Conservation (phyloP, 2,329 filamentous ascomycete species). For the Colletotrichum spaethianum region DNA sequence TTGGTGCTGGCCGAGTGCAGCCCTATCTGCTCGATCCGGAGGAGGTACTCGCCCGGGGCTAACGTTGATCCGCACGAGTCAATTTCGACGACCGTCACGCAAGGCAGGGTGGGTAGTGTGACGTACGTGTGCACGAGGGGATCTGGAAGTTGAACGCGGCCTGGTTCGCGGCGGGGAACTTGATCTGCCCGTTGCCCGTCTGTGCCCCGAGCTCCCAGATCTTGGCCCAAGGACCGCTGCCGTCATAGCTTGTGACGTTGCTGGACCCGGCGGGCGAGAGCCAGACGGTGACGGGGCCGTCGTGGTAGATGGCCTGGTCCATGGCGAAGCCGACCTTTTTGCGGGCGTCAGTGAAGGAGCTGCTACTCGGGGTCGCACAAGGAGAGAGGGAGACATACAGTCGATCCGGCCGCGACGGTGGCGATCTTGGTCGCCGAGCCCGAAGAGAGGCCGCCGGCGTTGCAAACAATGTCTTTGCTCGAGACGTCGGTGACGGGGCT, state of each 20-base stretch:
- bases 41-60: constrained; percentile 49
- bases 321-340: constrained; percentile 24
- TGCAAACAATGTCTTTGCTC: constrained; percentile 61
- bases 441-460: constrained; percentile 52
- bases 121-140: constrained; percentile 38
- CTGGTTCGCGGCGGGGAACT: constrained; percentile 35
- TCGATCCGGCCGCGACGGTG: constrained; percentile 36
- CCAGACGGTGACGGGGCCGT: constrained; percentile 36
- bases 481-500: constrained; percentile 63
- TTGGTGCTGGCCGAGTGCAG: constrained; percentile 51
- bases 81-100: background rate
- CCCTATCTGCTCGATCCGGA: constrained; percentile 55
- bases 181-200: constrained; percentile 36
- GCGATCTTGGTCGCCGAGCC: constrained; percentile 27
- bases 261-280: constrained; percentile 31
- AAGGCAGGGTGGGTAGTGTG: background rate
- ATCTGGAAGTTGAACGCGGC: constrained; percentile 37
- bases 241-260: constrained; percentile 35
- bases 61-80: background rate
- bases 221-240: constrained; percentile 36
- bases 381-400: background rate
- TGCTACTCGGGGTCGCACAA: background rate
- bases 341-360: background rate
- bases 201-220: constrained; percentile 36
- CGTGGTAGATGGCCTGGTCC: constrained; percentile 39